phyloP scores from a whole-genome alignment of 371 early-diverging fungal species.

The Mucor saturninus region DNA sequence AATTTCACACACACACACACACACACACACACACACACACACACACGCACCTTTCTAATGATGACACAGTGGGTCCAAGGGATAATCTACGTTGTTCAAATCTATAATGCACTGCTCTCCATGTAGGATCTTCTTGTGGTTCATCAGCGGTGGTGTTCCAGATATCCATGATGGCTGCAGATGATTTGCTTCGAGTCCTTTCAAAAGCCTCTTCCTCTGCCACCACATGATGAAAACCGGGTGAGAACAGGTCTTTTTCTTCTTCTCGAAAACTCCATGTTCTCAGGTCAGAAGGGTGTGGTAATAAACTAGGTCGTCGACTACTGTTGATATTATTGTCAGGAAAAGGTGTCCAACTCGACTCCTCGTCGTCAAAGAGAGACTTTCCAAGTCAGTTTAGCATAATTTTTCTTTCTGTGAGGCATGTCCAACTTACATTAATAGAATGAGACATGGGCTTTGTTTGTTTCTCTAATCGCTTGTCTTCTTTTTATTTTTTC shows the following conservation, averaged over 20 bases:
- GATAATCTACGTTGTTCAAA: conserved; percentile 33
- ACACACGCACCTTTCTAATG: conserved; percentile 1
- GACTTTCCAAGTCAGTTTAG: conserved; percentile 6
- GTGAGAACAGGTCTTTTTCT: too few species aligned
- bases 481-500: too few species aligned
- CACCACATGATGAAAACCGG: conserved; percentile 41
- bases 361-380: conserved; percentile 13
- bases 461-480: not conserved
- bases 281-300: conserved; percentile 20
- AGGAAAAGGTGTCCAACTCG: conserved; percentile 4
- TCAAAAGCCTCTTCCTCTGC: conserved; percentile 35
- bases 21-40: too few species aligned
- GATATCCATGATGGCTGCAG: conserved; percentile 43
- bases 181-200: conserved; percentile 42
- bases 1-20: too few species aligned
- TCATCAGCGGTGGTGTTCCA: conserved; percentile 37
- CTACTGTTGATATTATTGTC: conserved; percentile 6
- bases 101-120: conserved; percentile 3
- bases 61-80: conserved; percentile 23
- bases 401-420: not conserved
- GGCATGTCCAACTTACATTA: conserved; percentile 16
- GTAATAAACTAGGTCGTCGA: conserved; percentile 10
- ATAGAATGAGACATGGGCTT: not conserved
- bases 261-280: conserved; percentile 19
- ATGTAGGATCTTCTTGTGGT: conserved; percentile 7